A percentile compares a stretch with the other conserved stretches of the same genome.
phyloP scores from a whole-genome alignment of 768 basidiomycete species.

The Lactarius hatsudake region DNA sequence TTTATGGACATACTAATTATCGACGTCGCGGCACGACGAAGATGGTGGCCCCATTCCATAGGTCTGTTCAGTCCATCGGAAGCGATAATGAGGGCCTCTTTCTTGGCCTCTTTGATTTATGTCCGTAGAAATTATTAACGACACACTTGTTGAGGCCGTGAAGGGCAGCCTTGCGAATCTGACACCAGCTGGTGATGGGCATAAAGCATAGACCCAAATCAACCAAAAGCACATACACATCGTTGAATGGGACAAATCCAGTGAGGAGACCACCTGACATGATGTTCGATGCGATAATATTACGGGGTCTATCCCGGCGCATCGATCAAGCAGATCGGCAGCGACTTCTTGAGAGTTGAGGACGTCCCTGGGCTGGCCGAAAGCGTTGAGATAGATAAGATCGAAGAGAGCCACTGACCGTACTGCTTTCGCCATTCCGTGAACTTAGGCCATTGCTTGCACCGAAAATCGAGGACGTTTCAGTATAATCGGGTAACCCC shows the following conservation, averaged over 20 bases:
- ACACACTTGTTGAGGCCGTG: background rate
- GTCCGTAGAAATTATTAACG: background rate
- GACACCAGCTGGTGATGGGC: slow-evolving; percentile 2
- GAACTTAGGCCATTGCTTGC: slow-evolving; percentile 11
- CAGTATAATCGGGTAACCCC: slow-evolving; percentile 19
- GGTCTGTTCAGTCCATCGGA: background rate
- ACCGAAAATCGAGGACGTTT: background rate
- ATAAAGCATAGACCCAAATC: background rate
- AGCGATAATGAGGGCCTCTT: background rate
- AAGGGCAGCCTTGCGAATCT: slow-evolving; percentile 1
- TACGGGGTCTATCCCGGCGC: slow-evolving; percentile 3
- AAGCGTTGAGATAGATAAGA: slow-evolving; percentile 5
- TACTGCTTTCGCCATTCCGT: slow-evolving; percentile 13
- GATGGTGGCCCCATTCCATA: background rate
- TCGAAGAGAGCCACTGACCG: slow-evolving; percentile 2
- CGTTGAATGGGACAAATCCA: background rate
- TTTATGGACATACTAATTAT: background rate
- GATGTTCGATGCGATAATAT: slow-evolving; percentile 6
- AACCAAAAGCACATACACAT: background rate
- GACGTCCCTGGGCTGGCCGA: slow-evolving; percentile 11
- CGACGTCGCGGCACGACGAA: slow-evolving; percentile 2
- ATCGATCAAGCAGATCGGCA: slow-evolving; percentile 10
- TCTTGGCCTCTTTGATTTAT: background rate
- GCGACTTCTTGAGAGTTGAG: slow-evolving; percentile 13
- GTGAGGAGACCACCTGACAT: background rate